These are phyloP conservation scores for Colletotrichum orbiculare DNA, from an alignment of 2,329 filamentous ascomycete genomes.

Conservation along the genomic window DNA sequence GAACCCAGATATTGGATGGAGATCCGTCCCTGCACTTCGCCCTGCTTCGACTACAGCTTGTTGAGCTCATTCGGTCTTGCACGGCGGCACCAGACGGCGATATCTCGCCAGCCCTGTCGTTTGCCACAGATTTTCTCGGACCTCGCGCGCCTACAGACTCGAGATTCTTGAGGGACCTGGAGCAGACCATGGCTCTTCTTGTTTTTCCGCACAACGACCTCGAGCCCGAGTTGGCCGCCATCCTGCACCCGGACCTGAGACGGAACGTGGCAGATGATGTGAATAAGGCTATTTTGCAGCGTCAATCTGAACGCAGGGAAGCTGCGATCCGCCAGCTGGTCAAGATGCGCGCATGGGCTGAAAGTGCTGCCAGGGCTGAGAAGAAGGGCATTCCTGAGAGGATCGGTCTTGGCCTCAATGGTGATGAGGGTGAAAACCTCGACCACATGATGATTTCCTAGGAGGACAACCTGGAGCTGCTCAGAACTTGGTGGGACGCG, in stretches of 20 bases:
- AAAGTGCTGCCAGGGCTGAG: slow-evolving; percentile 66
- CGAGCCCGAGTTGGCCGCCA: slow-evolving; percentile 76
- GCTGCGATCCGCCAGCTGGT: slow-evolving; percentile 86
- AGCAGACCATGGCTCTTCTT: slow-evolving; percentile 91
- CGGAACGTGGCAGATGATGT: slow-evolving; percentile 87
- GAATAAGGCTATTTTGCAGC: slow-evolving; percentile 86
- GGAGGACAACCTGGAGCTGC: neutral
- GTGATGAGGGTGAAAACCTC: slow-evolving; percentile 40
- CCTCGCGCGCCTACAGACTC: slow-evolving; percentile 85
- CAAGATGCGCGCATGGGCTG: slow-evolving; percentile 86
- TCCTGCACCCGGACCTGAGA: slow-evolving; percentile 84
- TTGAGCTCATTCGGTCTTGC: slow-evolving; percentile 89
- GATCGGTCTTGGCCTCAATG: slow-evolving; percentile 53
- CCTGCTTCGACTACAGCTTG: slow-evolving; percentile 87
- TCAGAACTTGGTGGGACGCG: neutral
- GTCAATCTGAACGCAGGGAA: slow-evolving; percentile 78
- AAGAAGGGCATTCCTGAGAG: slow-evolving; percentile 54
- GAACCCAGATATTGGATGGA: slow-evolving; percentile 82
- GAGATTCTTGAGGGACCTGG: slow-evolving; percentile 86
- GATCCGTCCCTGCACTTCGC: slow-evolving; percentile 89
- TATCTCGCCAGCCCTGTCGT: slow-evolving; percentile 82
- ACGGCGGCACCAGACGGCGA: slow-evolving; percentile 74
- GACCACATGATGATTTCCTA: slow-evolving; percentile 37
- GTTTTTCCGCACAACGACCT: slow-evolving; percentile 88
- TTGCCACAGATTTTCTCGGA: slow-evolving; percentile 88